These are phyloP conservation scores for Nectriaceae sp. DNA, from an alignment of 2,329 filamentous ascomycete species.

Conservation along the genomic window DNA sequence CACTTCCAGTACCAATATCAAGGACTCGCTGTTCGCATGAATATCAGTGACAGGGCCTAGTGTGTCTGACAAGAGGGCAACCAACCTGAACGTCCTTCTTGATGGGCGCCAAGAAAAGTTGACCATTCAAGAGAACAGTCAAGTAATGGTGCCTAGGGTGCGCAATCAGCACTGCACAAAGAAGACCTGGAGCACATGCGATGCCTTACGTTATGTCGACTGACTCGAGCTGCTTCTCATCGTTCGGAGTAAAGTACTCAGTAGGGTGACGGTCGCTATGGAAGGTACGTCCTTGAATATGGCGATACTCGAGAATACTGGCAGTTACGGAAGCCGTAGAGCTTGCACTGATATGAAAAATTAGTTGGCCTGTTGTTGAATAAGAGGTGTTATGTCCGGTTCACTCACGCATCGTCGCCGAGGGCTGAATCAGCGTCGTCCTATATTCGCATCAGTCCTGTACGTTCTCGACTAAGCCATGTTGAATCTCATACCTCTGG, in stretches of 20 bases:
- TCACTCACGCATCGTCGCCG: constrained; percentile 22
- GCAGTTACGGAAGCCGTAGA: constrained; percentile 25
- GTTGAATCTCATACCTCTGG: no score
- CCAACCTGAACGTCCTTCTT: constrained; percentile 17
- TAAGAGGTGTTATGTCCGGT: background rate
- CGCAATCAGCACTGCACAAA: no score
- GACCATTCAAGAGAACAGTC: constrained; percentile 21
- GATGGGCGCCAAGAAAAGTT: constrained; percentile 24
- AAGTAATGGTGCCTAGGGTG: constrained; percentile 24
- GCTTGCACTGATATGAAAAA: constrained; percentile 14
- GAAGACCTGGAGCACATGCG: background rate
- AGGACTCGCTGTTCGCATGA: constrained; percentile 18
- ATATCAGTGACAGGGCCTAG: background rate
- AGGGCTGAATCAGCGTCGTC: constrained; percentile 23
- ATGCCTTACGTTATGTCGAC: constrained; percentile 24
- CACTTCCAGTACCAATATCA: constrained; percentile 22
- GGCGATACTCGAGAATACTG: constrained; percentile 26
- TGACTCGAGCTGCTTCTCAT: constrained; percentile 24
- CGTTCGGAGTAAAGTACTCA: constrained; percentile 27
- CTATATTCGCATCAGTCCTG: no score
- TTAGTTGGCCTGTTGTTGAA: background rate
- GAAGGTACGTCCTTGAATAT: constrained; percentile 22
- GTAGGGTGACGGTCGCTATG: constrained; percentile 24
- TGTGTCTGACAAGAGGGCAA: background rate
- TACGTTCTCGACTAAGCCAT: no score